Conservation (phyloP, 176 grass and related monocot genomes). For the Rhynchospora pubera region DNA sequence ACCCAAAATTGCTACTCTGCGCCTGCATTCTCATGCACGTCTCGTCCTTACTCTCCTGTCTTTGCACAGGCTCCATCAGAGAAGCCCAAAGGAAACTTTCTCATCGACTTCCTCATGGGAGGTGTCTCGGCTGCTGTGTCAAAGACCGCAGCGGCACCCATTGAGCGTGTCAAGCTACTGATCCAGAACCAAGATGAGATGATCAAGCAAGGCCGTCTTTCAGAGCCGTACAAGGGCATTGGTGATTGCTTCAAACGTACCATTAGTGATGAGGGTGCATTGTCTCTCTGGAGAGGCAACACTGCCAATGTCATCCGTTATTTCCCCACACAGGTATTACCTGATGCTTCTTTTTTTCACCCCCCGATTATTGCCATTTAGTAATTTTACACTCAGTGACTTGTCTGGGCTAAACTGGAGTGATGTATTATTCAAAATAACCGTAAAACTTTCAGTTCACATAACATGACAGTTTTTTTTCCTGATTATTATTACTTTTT, state of each 20-base stretch:
- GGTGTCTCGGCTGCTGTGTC: conserved; percentile 91
- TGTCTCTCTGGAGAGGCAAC: conserved; percentile 82
- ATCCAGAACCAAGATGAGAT: conserved; percentile 99
- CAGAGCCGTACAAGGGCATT: conserved; percentile 94
- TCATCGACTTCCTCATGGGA: conserved; percentile 87
- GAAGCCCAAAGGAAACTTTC: conserved; percentile 53
- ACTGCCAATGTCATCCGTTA: conserved; percentile 90
- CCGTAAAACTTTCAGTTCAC: too few relatives aligned
- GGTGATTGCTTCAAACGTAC: conserved; percentile 72
- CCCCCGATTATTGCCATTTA: not conserved
- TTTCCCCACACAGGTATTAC: conserved; percentile 85
- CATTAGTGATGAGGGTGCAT: conserved; percentile 70
- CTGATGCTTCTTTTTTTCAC: not conserved
- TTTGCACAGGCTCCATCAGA: conserved; percentile 66
- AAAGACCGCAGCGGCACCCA: conserved; percentile 88
- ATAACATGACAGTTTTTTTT: too few relatives aligned
- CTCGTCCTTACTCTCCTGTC: conserved; percentile 36
- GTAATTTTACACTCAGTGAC: too few relatives aligned
- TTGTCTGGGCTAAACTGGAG: too few relatives aligned
- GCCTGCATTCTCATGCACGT: conserved; percentile 19
- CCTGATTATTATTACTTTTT: too few relatives aligned
- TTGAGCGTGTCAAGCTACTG: conserved; percentile 88
- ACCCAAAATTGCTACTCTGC: conserved; percentile 41
- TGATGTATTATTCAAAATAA: too few relatives aligned
- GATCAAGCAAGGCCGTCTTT: conserved; percentile 80